Base-by-base conservation (phyloP, 306 rosid species). In the Clitoria ternatea region DNA sequence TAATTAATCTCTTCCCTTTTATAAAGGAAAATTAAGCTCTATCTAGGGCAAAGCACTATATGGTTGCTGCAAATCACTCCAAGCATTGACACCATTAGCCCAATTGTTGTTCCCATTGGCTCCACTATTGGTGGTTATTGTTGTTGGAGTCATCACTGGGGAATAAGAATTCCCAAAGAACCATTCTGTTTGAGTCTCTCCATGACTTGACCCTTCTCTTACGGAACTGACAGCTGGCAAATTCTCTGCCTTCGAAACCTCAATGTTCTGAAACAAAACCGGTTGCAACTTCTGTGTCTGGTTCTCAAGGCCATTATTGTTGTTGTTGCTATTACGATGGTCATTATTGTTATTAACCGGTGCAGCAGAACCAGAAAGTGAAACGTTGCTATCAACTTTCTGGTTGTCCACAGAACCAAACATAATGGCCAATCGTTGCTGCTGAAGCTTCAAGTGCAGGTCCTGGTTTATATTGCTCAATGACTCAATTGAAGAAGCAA, bases 361-460 rank as follows among this genome's bases (percentile, higher is more conserved):
- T 19, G 36, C n/a, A n/a, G n/a, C n/a, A n/a, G n/a, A n/a, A n/a
- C n/a, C 35, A 14, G 83, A 65, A 65, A 74, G 37, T 0, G 26
- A 43, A 65, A 29, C 43, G 56, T 3, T 35, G 3, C 60, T 13
- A 10, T 23, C 19, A 0, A 27, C 73, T 43, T 54, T 80, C 18
- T 56, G 73, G 50, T 15, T 57, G 19, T 77, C 80, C 0, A 70
- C 79, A 14, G n/a, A n/a, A n/a, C 85, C 95, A 10, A 81, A 73
- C 39, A 90, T 76, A 85, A 75, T 61, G 6, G 88, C 81, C 8
- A 88, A 67, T 20, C 97, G 68, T 55, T 84, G 97, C 75, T 90
- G 94, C 70, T 90, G 97, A 0, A 90, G 54, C 73, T 84, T 88
- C 90, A 88, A 86, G 81, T 90, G 97, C 74, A 90, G 81, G 83